Evolutionary conservation across 1,284 basidiomycete genomes (phyloP).

Genomic region (Neonothopanus nambi): DNA sequence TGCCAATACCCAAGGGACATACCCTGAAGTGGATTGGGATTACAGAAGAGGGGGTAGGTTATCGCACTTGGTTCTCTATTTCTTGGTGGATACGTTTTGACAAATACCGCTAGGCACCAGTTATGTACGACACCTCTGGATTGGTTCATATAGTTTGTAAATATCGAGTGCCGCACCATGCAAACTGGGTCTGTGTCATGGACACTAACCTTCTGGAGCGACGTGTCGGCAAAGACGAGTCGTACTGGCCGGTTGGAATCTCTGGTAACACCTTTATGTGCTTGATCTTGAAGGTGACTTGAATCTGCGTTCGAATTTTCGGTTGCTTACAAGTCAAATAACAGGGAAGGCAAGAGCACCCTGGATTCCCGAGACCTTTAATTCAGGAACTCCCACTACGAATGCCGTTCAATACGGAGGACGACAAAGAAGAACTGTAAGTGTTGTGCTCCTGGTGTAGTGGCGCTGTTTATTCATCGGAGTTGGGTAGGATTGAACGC

Average conservation of each 20-base stretch:
- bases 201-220: conserved; percentile 81
- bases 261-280: conserved; percentile 79
- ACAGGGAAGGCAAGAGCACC: conserved; percentile 82
- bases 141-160: conserved; percentile 86
- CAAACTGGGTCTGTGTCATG: conserved; percentile 87
- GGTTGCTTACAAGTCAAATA: conserved; percentile 2
- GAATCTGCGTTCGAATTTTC: not conserved
- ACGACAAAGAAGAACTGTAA: conserved; percentile 81
- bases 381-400: conserved; percentile 86
- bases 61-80: not conserved
- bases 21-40: conserved; percentile 91
- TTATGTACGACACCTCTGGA: conserved; percentile 88
- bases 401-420: conserved; percentile 81
- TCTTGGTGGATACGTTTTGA: not conserved
- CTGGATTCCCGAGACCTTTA: conserved; percentile 86
- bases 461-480: conserved; percentile 7
- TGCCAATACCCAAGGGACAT: conserved; percentile 81
- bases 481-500: conserved; percentile 62
- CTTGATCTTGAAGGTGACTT: conserved; percentile 80
- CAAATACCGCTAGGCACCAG: conserved; percentile 64
- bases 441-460: conserved; percentile 23
- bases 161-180: conserved; percentile 85
- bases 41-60: conserved; percentile 80
- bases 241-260: conserved; percentile 94
- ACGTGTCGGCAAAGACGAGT: conserved; percentile 82